Evolutionary conservation across 2,329 filamentous ascomycete species (phyloP).

Genomic region (Coniella lustricola): DNA sequence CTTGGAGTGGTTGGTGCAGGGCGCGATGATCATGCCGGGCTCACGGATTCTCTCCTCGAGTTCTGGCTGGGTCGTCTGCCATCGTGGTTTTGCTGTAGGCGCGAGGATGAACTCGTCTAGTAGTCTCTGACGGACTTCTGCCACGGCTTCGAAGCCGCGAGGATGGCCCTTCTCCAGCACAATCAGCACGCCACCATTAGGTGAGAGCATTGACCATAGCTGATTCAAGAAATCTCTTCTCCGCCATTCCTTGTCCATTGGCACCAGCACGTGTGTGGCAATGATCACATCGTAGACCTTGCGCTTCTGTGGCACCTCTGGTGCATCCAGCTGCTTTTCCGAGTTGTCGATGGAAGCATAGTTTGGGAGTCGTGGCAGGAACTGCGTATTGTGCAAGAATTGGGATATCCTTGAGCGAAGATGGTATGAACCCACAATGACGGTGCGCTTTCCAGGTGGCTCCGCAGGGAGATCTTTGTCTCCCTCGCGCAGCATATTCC

Average conservation of each 20-base stretch:
- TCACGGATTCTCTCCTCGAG: constrained; percentile 40
- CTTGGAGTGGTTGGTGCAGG: constrained; percentile 79
- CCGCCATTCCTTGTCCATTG: constrained; percentile 65
- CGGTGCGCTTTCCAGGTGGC: constrained; percentile 68
- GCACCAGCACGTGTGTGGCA: constrained; percentile 76
- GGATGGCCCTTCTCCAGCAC: constrained; percentile 87
- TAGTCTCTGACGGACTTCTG: constrained; percentile 72
- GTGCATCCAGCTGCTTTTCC: constrained; percentile 52
- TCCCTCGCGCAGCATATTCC: constrained; percentile 58
- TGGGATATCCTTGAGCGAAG: constrained; percentile 68
- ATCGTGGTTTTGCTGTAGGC: constrained; percentile 36
- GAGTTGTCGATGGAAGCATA: constrained; percentile 59
- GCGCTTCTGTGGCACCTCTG: constrained; percentile 46
- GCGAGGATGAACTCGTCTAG: constrained; percentile 68
- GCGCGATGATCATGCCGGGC: constrained; percentile 58
- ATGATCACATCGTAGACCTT: constrained; percentile 89
- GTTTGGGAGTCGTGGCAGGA: constrained; percentile 86
- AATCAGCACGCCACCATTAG: constrained; percentile 78
- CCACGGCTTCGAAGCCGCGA: constrained; percentile 86
- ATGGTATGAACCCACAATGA: constrained; percentile 68
- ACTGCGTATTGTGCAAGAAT: constrained; percentile 82
- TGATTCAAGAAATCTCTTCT: constrained; percentile 78
- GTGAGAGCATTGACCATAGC: constrained; percentile 79
- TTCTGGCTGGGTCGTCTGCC: constrained; percentile 35
- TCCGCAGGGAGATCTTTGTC: constrained; percentile 31